These are phyloP conservation scores for Hygrocybe punicea DNA, from an alignment of 768 basidiomycete genomes.

Conservation along the genomic window DNA sequence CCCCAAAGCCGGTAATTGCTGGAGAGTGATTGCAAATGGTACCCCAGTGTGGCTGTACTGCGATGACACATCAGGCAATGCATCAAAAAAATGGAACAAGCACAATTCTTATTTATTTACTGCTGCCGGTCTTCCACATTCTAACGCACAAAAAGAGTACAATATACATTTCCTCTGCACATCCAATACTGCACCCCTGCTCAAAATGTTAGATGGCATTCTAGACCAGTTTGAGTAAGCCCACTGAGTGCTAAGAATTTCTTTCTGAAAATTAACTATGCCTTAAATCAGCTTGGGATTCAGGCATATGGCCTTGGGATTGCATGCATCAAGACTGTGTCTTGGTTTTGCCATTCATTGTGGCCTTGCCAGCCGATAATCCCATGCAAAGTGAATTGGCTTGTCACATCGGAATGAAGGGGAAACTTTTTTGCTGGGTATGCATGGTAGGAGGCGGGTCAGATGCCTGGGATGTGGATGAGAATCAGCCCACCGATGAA, in stretches of 20 bases:
- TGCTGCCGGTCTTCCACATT: constrained; percentile 35
- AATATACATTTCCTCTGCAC: constrained; percentile 43
- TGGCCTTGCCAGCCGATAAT: constrained; percentile 43
- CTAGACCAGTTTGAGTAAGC: constrained; percentile 33
- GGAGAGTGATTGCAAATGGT: constrained; percentile 28
- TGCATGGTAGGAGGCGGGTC: constrained; percentile 37
- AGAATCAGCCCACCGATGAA: no score
- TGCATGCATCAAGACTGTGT: constrained; percentile 22
- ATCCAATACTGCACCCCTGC: constrained; percentile 40
- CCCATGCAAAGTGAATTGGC: constrained; percentile 47
- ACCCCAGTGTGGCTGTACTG: constrained; percentile 41
- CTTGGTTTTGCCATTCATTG: constrained; percentile 28
- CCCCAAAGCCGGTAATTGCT: constrained; percentile 21
- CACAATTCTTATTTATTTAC: constrained; percentile 42
- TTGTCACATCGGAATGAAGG: constrained; percentile 41
- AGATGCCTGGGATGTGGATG: not conserved
- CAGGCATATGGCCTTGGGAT: constrained; percentile 43
- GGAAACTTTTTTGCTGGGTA: constrained; percentile 39
- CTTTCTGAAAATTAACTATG: no score
- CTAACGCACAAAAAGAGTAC: constrained; percentile 27
- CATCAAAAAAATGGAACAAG: constrained; percentile 48
- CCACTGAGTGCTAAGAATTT: no score
- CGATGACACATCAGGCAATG: constrained; percentile 45
- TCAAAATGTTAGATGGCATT: constrained; percentile 45
- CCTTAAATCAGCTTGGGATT: constrained; percentile 20